Evolutionary conservation across 2,329 filamentous ascomycete genomes (phyloP), one percentile per base, ranked within the genome.

Genomic region (Pseudogymnoascus sp.): DNA sequence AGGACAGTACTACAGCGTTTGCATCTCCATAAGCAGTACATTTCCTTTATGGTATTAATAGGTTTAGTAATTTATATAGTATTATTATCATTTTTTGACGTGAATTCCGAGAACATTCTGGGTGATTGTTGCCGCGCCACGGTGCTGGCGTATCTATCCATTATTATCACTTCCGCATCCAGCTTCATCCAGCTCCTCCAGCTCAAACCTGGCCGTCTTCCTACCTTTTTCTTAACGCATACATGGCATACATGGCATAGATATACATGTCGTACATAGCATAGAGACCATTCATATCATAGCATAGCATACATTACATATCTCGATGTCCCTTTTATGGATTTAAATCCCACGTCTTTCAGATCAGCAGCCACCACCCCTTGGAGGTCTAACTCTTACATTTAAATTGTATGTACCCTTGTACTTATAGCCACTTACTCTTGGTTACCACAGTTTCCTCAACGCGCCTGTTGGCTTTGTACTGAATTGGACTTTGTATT

Each of bases 141-240:
- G 26, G 47, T 57, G 29, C 29, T 57, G 51, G 51, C 51, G 31
- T 31, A 34, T 57, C 51, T 16, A 21, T 57, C 51, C 51, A 57
- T 57, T 57, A 57, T 57, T 57, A 57, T 57, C 51, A 57, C 51
- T 34, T 57, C 51, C 26, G 47, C 47, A 57, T 57, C 51, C 51
- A 57, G 47, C 23, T 29, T 26, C 23, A 26, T 26, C 23, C 23
- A 26, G 23, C 23, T 26, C 47, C 34, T 57, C 51, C 51, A 57
- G 31, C 10, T 37, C 36, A 57, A 34, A 57, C 51, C 51, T 29
- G 26, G 26, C 51, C 51, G 29, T 7, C 51, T 18, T 34, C 34
- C 18, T 57, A 34, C 51, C 51, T 7, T 34, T 10, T 16, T 57
- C 26, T 57, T 8, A 16, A 54, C 47, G 47, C 7, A 31, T 31